Evolutionary conservation across 2,329 filamentous ascomycete species (phyloP).

Genomic region (Beauveria pseudobassiana): DNA sequence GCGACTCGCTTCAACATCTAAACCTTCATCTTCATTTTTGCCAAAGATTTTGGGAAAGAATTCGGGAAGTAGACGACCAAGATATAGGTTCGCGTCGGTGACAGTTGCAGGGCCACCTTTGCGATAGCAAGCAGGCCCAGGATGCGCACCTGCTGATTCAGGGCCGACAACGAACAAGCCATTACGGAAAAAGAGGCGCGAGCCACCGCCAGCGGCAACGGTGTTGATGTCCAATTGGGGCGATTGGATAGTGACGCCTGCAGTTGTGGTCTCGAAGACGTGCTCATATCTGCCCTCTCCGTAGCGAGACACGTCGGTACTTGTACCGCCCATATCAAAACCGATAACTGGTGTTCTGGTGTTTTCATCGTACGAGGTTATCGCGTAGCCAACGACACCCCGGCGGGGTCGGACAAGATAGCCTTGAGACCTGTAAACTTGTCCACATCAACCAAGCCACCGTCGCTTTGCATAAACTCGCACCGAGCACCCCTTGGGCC

Average conservation of each 20-base stretch:
- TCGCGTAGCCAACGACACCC: conserved; percentile 89
- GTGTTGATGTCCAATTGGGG: conserved; percentile 94
- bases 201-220: conserved; percentile 83
- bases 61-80: conserved; percentile 76
- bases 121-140: conserved; percentile 83
- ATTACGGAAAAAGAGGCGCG: conserved; percentile 77
- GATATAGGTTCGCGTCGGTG: conserved; percentile 85
- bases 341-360: conserved; percentile 84
- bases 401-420: conserved; percentile 85
- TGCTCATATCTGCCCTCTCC: conserved; percentile 83
- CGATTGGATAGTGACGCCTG: conserved; percentile 88
- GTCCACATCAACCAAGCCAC: conserved; percentile 64
- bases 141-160: conserved; percentile 81
- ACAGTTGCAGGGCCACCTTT: conserved; percentile 86
- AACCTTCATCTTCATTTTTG: conserved; percentile 72
- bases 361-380: conserved; percentile 79
- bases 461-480: conserved; percentile 93
- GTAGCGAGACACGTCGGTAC: conserved; percentile 84
- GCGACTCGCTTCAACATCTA: conserved; percentile 70
- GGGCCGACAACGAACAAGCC: conserved; percentile 87
- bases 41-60: conserved; percentile 97
- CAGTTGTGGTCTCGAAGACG: conserved; percentile 88
- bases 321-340: conserved; percentile 94
- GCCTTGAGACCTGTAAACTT: conserved; percentile 79
- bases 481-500: conserved; percentile 68